Percentiles rank a stretch among this genome's conserved stretches.
phyloP scores from a whole-genome alignment of 2,329 filamentous ascomycete genomes.

The Neonectria neomacrospora region DNA sequence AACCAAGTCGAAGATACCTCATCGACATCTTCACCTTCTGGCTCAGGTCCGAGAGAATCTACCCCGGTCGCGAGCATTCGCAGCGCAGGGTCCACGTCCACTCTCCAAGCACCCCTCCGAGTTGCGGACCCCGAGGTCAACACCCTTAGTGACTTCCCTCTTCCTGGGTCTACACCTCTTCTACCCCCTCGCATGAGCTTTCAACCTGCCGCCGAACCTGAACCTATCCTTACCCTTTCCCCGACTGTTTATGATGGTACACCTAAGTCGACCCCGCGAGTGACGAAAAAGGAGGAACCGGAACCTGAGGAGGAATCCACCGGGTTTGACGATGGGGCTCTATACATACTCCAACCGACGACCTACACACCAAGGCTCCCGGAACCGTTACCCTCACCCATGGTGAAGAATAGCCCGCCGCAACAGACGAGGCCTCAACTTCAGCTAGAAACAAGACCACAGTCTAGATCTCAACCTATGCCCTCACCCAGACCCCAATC shows the following conservation, averaged over 20 bases:
- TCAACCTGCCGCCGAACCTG: neutral
- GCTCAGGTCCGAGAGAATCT: conserved; percentile 22
- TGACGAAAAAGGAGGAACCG: conserved; percentile 12
- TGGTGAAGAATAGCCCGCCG: conserved; percentile 45
- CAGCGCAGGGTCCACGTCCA: conserved; percentile 31
- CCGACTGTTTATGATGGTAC: conserved; percentile 11
- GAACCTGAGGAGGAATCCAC: neutral
- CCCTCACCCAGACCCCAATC: conserved; percentile 34
- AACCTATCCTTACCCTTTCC: neutral
- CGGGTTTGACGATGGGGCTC: conserved; percentile 49
- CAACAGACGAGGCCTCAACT: conserved; percentile 22
- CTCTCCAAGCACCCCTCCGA: conserved; percentile 24
- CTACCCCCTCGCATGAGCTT: conserved; percentile 35
- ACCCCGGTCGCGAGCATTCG: conserved; percentile 36
- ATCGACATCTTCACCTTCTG: conserved; percentile 23
- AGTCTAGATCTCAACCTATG: conserved; percentile 26
- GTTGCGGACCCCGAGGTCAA: conserved; percentile 35
- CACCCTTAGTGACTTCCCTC: conserved; percentile 43
- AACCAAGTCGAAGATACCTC: conserved; percentile 20
- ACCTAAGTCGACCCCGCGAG: conserved; percentile 12
- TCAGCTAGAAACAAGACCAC: conserved; percentile 28
- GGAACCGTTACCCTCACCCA: conserved; percentile 60
- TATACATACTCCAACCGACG: conserved; percentile 67
- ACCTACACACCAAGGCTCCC: conserved; percentile 67
- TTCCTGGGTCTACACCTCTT: conserved; percentile 41